phyloP scores from a whole-genome alignment of 106 monocot genomes.

The Acorus calamus region DNA sequence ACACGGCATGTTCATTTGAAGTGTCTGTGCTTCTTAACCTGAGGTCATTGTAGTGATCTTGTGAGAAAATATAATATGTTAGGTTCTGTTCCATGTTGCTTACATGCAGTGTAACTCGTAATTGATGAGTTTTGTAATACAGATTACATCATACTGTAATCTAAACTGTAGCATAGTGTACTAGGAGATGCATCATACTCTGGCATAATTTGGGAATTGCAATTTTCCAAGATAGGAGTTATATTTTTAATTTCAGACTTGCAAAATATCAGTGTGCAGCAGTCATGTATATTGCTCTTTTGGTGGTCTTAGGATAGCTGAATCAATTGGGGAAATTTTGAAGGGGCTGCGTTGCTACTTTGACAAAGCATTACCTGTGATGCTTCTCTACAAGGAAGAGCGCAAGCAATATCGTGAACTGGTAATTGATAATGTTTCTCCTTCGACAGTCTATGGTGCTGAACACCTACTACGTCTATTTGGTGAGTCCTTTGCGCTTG shows the following conservation, averaged over 20 bases:
- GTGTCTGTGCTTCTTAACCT: no score
- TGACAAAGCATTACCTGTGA: constrained; percentile 80
- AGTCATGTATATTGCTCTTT: neutral
- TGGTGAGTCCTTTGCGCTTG: constrained; percentile 33
- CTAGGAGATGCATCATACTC: no score
- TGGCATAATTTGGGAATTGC: no score
- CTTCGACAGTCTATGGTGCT: constrained; percentile 89
- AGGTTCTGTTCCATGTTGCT: no score
- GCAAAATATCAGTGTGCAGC: neutral
- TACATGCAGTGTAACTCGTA: no score
- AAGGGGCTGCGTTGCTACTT: constrained; percentile 87
- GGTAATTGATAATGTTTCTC: constrained; percentile 54
- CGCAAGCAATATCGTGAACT: constrained; percentile 69
- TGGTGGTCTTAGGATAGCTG: constrained; percentile 44
- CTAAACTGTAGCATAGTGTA: no score
- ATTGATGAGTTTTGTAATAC: no score
- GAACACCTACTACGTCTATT: constrained; percentile 93
- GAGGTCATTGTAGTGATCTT: no score
- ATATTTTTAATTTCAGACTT: neutral
- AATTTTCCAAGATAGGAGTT: neutral
- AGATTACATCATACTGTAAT: no score
- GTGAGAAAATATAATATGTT: no score
- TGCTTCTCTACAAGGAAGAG: constrained; percentile 92
- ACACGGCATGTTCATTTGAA: no score
- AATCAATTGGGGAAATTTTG: constrained; percentile 75